phyloP scores from a whole-genome alignment of 2,329 filamentous ascomycete species.

The Aspergillus terreus region DNA sequence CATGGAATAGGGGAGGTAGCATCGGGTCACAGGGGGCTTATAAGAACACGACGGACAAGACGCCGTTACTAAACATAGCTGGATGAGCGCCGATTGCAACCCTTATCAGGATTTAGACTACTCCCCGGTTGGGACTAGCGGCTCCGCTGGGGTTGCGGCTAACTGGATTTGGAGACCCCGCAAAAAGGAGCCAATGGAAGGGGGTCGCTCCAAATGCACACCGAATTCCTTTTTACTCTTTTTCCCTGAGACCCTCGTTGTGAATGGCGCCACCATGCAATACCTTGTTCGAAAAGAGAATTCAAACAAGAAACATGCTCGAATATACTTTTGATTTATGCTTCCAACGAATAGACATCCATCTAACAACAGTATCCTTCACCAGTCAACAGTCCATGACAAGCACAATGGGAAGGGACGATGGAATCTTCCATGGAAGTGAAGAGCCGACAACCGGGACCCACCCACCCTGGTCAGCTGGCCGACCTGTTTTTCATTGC shows the following conservation, averaged over 20 bases:
- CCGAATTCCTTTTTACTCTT: not conserved
- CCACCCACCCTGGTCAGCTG: not conserved
- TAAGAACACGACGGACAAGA: not conserved
- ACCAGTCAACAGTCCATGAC: not conserved
- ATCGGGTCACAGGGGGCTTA: not conserved
- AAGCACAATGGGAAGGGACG: not conserved
- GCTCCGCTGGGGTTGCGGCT: not conserved
- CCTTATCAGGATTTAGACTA: not conserved
- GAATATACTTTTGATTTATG: too few relatives aligned
- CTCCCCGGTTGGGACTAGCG: not conserved
- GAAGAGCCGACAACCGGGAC: not conserved
- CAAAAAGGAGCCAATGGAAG: slow-evolving; percentile 1
- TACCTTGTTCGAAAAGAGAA: too few relatives aligned
- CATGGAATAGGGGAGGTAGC: not conserved
- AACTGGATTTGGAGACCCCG: not conserved
- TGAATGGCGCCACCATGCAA: too few relatives aligned
- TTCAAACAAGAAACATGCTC: too few relatives aligned
- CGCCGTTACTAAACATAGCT: not conserved
- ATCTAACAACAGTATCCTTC: not conserved
- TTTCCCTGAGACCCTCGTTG: too few relatives aligned
- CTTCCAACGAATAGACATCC: too few relatives aligned
- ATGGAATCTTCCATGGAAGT: not conserved
- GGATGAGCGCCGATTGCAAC: not conserved
- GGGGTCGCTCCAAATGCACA: not conserved
- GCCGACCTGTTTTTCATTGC: not conserved